These are phyloP conservation scores for Tetracentron sinense DNA, from an alignment of 164 flowering plant genomes.

Conservation along the genomic window DNA sequence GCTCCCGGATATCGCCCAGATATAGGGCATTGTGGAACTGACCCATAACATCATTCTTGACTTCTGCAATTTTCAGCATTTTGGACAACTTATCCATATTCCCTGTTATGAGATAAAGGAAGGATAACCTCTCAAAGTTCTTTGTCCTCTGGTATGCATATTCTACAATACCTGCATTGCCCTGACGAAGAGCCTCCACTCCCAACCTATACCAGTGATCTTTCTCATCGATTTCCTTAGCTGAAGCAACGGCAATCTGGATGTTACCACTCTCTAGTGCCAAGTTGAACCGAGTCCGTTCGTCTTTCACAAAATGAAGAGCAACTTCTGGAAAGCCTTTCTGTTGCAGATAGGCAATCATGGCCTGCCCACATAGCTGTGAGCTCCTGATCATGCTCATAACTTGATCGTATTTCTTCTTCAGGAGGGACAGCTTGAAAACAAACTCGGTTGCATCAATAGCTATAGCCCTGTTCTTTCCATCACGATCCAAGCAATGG, in stretches of 20 bases:
- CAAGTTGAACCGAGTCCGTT: conserved; percentile 72
- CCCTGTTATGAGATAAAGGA: conserved; percentile 83
- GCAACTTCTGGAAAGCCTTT: conserved; percentile 95
- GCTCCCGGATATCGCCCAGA: conserved; percentile 77
- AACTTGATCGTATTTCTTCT: conserved; percentile 71
- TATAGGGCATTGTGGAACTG: conserved; percentile 92
- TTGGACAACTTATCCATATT: conserved; percentile 78
- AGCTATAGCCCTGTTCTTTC: conserved; percentile 53
- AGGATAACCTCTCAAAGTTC: conserved; percentile 83
- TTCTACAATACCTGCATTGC: conserved; percentile 87
- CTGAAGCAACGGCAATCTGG: conserved; percentile 80
- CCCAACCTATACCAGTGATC: conserved; percentile 90
- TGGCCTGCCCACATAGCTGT: conserved; percentile 86
- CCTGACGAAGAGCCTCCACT: conserved; percentile 92
- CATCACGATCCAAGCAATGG: conserved; percentile 70
- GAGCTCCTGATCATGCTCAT: conserved; percentile 78
- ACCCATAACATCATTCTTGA: conserved; percentile 90
- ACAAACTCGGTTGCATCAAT: conserved; percentile 87
- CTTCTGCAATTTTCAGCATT: conserved; percentile 87
- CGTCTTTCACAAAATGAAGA: conserved; percentile 87
- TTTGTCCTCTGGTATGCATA: conserved; percentile 91
- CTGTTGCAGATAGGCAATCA: conserved; percentile 94
- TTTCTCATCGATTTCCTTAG: conserved; percentile 80
- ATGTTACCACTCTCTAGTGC: conserved; percentile 91
- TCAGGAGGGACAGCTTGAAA: conserved; percentile 55